Evolutionary conservation across 1,284 basidiomycete species (phyloP).

Genomic region (Moesziomyces sp.): DNA sequence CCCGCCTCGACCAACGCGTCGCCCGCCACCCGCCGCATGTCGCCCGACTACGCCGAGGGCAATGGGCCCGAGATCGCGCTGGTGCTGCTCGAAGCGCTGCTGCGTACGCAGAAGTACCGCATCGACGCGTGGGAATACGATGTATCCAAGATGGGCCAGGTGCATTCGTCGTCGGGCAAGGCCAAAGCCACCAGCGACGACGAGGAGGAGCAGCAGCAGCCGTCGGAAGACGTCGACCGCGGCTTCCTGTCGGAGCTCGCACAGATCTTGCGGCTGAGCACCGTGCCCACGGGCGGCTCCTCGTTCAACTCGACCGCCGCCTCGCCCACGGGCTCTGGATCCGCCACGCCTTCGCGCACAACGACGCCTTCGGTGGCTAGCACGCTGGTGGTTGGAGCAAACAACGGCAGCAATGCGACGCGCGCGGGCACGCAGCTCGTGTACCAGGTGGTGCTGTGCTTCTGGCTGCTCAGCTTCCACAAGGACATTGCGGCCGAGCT

Average conservation of each 20-base stretch:
- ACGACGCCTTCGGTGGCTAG: constrained; percentile 15
- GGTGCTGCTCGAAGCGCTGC: constrained; percentile 86
- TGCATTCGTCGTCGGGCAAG: constrained; percentile 12
- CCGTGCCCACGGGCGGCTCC: constrained; percentile 21
- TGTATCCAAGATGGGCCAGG: constrained; percentile 45
- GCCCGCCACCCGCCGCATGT: constrained; percentile 31
- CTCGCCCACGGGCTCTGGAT: constrained; percentile 46
- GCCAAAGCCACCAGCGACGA: constrained; percentile 21
- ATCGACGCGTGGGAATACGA: constrained; percentile 70
- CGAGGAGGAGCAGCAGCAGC: constrained; percentile 10
- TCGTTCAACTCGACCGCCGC: constrained; percentile 27
- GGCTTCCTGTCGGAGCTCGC: constrained; percentile 53
- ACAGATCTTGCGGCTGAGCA: constrained; percentile 46
- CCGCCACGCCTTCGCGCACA: constrained; percentile 35
- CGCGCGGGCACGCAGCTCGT: constrained; percentile 79
- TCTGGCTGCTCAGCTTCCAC: constrained; percentile 95
- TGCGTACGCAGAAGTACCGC: constrained; percentile 82
- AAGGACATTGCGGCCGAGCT: constrained; percentile 83
- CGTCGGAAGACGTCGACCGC: constrained; percentile 20
- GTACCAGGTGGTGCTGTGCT: constrained; percentile 89
- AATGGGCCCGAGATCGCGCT: constrained; percentile 88
- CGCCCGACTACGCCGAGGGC: constrained; percentile 61
- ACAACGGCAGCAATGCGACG: constrained; percentile 22
- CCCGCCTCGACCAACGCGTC: constrained; percentile 11
- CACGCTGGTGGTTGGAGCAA: constrained; percentile 40